phyloP scores from a whole-genome alignment of 129 eudicot species.

The Flaveria brownii region DNA sequence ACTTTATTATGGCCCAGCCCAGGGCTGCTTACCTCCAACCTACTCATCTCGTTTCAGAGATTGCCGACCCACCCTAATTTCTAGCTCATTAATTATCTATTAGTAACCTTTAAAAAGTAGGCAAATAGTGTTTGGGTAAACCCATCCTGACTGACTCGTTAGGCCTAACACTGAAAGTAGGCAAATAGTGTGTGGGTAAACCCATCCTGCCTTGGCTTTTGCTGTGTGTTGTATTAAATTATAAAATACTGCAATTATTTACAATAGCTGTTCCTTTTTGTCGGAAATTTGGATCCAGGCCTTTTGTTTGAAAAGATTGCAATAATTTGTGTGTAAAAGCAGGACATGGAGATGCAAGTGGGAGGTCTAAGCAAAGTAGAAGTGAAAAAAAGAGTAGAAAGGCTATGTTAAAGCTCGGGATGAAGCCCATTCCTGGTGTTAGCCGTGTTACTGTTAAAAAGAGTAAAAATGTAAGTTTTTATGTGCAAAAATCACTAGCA shows the following conservation, averaged over 20 bases:
- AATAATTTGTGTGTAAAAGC: slow-evolving; percentile 12
- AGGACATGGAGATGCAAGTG: slow-evolving; percentile 33
- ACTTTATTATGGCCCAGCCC: background rate
- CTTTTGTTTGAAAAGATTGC: background rate
- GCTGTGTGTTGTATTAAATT: background rate
- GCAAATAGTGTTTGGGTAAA: background rate
- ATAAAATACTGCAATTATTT: background rate
- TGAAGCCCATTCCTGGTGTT: slow-evolving; percentile 38
- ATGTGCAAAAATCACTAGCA: background rate
- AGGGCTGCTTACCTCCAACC: background rate
- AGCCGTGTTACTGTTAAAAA: slow-evolving; percentile 36
- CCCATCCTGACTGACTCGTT: background rate
- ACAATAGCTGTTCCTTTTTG: background rate
- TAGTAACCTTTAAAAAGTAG: background rate
- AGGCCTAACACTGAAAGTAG: background rate
- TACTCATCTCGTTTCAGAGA: background rate
- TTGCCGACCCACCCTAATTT: background rate
- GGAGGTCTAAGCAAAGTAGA: slow-evolving; percentile 37
- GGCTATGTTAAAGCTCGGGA: slow-evolving; percentile 40
- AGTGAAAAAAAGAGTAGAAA: slow-evolving; percentile 40
- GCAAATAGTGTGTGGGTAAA: background rate
- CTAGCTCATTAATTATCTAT: background rate
- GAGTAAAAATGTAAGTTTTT: slow-evolving; percentile 30
- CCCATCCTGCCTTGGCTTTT: background rate
- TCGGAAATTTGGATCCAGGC: background rate